phyloP scores from a whole-genome alignment of 1,139 yeast genomes.

The Yamadazyma triangularis region DNA sequence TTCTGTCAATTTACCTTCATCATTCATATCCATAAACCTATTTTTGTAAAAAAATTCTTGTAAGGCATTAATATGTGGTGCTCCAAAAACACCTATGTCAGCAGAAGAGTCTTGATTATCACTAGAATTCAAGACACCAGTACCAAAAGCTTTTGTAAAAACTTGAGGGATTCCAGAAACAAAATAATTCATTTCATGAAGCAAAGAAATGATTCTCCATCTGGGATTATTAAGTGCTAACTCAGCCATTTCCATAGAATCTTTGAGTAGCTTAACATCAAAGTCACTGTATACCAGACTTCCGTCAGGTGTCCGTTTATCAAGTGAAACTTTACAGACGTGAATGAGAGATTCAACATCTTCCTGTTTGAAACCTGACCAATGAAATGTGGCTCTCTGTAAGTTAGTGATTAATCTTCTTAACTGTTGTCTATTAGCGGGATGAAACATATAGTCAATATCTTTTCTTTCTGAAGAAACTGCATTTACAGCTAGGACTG shows the following conservation, averaged over 20 bases:
- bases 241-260: conserved; percentile 41
- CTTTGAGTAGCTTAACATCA: conserved; percentile 38
- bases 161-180: conserved; percentile 38
- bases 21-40: conserved; percentile 33
- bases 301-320: conserved; percentile 22
- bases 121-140: conserved; percentile 27
- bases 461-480: conserved; percentile 67
- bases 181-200: conserved; percentile 63
- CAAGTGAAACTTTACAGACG: conserved; percentile 46
- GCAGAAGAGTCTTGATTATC: conserved; percentile 13
- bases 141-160: conserved; percentile 38
- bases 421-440: conserved; percentile 49
- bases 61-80: conserved; percentile 50
- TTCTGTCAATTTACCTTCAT: conserved; percentile 18
- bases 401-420: conserved; percentile 55
- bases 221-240: conserved; percentile 45
- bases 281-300: conserved; percentile 21
- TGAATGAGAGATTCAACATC: conserved; percentile 50
- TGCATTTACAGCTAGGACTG: conserved; percentile 68
- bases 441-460: conserved; percentile 67
- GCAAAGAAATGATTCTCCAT: conserved; percentile 53
- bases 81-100: conserved; percentile 48
- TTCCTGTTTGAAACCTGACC: conserved; percentile 64
- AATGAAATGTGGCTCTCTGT: conserved; percentile 64
- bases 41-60: conserved; percentile 54